Conservation (phyloP, 78 protist species). For the Bodo saltans region DNA sequence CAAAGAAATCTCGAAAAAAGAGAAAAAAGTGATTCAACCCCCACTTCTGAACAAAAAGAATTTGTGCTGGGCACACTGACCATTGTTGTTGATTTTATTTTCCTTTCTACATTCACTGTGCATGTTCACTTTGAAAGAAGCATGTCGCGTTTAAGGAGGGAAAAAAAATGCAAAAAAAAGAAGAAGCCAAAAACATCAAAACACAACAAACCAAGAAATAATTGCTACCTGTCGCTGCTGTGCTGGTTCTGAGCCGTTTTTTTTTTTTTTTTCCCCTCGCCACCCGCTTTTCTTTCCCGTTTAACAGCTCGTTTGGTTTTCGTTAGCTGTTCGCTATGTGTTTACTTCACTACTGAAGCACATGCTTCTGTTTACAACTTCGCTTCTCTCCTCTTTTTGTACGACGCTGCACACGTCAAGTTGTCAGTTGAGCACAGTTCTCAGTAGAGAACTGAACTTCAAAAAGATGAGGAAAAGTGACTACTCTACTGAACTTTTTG, state of each 20-base stretch:
- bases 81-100: neutral
- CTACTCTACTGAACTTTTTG: too few relatives aligned
- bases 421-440: too few relatives aligned
- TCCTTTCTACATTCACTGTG: neutral
- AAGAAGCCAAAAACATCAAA: neutral
- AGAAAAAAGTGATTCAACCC: too few relatives aligned
- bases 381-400: neutral
- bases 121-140: neutral
- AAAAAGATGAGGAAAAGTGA: too few relatives aligned
- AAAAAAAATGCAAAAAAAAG: constrained; percentile 19
- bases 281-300: neutral
- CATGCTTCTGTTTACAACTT: neutral
- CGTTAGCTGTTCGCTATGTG: neutral
- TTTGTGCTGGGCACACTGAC: too few relatives aligned
- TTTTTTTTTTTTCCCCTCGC: constrained; percentile 7
- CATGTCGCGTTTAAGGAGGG: neutral
- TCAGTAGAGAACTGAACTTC: too few relatives aligned
- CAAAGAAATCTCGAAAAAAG: too few relatives aligned
- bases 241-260: too few relatives aligned
- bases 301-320: neutral
- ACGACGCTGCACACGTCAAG: neutral
- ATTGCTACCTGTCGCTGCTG: too few relatives aligned
- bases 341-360: neutral
- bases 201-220: neutral
- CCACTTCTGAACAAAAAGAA: too few relatives aligned